Evolutionary conservation across 108 stramenopile genomes (phyloP).

Genomic region (Conticribra weissflogii): DNA sequence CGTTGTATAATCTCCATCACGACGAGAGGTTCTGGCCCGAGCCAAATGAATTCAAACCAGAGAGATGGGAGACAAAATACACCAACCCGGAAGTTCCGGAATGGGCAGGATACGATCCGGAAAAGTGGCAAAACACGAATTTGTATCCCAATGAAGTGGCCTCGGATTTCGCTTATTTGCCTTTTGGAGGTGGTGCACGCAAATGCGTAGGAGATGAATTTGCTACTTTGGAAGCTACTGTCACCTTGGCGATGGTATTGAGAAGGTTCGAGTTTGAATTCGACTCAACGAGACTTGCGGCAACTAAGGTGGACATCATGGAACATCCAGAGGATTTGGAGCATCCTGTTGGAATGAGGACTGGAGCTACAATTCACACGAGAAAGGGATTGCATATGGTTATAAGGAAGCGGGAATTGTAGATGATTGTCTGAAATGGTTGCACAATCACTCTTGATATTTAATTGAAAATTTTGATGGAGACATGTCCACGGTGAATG

Average conservation of each 20-base stretch:
- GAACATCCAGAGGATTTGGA: constrained; percentile 66
- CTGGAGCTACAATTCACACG: constrained; percentile 97
- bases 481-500: too few species aligned
- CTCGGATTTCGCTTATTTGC: constrained; percentile 90
- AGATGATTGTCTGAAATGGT: constrained; percentile 2
- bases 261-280: constrained; percentile 95
- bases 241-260: constrained; percentile 90
- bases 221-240: constrained; percentile 92
- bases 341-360: constrained; percentile 95
- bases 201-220: constrained; percentile 98
- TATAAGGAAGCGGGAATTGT: constrained; percentile 63
- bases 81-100: constrained; percentile 85
- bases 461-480: background rate
- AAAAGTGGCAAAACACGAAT: constrained; percentile 72
- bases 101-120: constrained; percentile 93
- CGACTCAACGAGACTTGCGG: constrained; percentile 52
- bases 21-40: constrained; percentile 92
- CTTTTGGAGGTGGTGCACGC: constrained; percentile 93
- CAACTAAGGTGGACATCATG: constrained; percentile 44
- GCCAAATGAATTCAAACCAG: constrained; percentile 88
- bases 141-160: constrained; percentile 94
- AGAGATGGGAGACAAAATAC: constrained; percentile 86
- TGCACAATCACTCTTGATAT: background rate
- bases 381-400: constrained; percentile 89
- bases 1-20: constrained; percentile 94